These are phyloP conservation scores for Hypoxylon subgilvum DNA, from an alignment of 495 filamentous ascomycete genomes.

Conservation along the genomic window DNA sequence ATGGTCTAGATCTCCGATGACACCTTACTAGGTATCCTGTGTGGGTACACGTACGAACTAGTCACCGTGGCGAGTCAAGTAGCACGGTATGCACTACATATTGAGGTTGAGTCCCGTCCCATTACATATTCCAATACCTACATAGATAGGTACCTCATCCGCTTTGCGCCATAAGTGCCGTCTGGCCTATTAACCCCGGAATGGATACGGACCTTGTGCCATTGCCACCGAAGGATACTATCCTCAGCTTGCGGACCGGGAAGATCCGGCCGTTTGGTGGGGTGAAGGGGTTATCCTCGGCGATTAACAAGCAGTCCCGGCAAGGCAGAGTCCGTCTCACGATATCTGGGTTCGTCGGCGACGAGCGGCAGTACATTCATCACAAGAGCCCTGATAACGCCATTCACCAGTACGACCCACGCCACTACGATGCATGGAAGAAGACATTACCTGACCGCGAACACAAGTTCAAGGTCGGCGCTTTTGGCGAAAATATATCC, in stretches of 20 bases:
- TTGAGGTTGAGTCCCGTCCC: no score
- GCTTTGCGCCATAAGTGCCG: no score
- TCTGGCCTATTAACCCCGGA: constrained; percentile 61
- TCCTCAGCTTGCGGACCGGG: constrained; percentile 50
- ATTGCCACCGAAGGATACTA: constrained; percentile 56
- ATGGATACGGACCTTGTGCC: constrained; percentile 69
- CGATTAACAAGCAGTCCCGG: constrained; percentile 52
- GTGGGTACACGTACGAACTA: constrained; percentile 18
- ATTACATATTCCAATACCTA: no score
- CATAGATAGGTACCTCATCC: no score
- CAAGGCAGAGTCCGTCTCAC: constrained; percentile 40
- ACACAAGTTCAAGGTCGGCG: constrained; percentile 49
- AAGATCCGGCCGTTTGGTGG: constrained; percentile 46
- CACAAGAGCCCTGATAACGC: constrained; percentile 54
- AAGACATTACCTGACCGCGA: constrained; percentile 39
- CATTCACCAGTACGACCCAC: constrained; percentile 51
- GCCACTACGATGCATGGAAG: constrained; percentile 51
- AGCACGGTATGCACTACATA: no score
- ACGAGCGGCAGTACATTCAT: constrained; percentile 50
- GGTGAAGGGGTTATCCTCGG: constrained; percentile 42
- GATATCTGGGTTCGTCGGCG: constrained; percentile 44
- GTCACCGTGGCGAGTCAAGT: constrained; percentile 18
- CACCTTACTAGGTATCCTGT: not conserved
- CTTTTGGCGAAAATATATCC: constrained; percentile 56
- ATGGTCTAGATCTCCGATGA: not conserved